Evolutionary conservation across 2,329 filamentous ascomycete species (phyloP).

Genomic region (Trichoderma semiorbis): DNA sequence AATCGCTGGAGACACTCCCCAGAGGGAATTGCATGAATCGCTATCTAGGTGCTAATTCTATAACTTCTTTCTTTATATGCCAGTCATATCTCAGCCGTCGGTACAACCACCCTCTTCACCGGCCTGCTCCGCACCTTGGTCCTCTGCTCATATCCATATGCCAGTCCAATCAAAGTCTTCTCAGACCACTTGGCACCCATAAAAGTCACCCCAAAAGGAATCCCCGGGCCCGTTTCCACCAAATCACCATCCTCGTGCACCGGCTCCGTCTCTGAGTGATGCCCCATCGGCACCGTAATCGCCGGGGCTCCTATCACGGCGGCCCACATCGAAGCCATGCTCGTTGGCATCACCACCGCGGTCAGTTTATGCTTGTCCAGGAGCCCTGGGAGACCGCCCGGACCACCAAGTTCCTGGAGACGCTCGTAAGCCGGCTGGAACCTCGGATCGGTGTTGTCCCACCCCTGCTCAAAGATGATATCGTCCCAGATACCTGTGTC

Average conservation of each 20-base stretch:
- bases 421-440: slow-evolving; percentile 47
- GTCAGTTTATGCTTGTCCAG: slow-evolving; percentile 52
- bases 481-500: slow-evolving; percentile 56
- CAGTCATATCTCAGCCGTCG: background rate
- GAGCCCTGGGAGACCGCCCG: slow-evolving; percentile 59
- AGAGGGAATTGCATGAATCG: too few relatives aligned
- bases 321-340: slow-evolving; percentile 22
- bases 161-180: slow-evolving; percentile 53
- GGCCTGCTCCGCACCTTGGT: slow-evolving; percentile 27
- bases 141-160: slow-evolving; percentile 64
- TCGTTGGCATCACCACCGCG: slow-evolving; percentile 58
- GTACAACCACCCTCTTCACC: slow-evolving; percentile 12
- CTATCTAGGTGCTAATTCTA: background rate
- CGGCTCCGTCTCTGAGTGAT: slow-evolving; percentile 13
- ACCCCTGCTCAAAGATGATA: slow-evolving; percentile 43
- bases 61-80: background rate
- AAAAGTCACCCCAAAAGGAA: slow-evolving; percentile 56
- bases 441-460: slow-evolving; percentile 52
- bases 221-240: slow-evolving; percentile 18
- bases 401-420: slow-evolving; percentile 54
- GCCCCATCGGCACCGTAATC: slow-evolving; percentile 51
- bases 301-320: slow-evolving; percentile 41
- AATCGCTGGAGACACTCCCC: background rate
- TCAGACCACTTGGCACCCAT: slow-evolving; percentile 57
- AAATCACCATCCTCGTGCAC: background rate